phyloP scores from a whole-genome alignment of 495 filamentous ascomycete species.

The Tuber melanosporum region DNA sequence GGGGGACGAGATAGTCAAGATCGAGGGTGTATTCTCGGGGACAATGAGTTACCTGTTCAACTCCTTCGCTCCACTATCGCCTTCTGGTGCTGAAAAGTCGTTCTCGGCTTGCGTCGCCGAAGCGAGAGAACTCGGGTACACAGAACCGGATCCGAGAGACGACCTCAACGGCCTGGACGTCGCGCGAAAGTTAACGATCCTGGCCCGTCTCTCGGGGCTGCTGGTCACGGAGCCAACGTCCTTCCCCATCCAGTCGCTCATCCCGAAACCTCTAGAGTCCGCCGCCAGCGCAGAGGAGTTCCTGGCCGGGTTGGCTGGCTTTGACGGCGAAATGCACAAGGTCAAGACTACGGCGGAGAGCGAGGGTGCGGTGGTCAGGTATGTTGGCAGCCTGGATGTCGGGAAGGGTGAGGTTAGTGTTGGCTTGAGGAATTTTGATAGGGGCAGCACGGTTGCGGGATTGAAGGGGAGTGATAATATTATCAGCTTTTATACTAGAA shows the following conservation, averaged over 20 bases:
- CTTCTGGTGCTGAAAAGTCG: slow-evolving; percentile 53
- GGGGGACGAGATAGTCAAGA: slow-evolving; percentile 75
- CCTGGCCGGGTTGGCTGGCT: slow-evolving; percentile 64
- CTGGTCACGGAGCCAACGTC: slow-evolving; percentile 66
- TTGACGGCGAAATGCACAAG: slow-evolving; percentile 76
- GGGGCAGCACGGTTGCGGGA: slow-evolving; percentile 77
- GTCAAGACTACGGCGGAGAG: slow-evolving; percentile 69
- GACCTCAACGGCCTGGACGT: slow-evolving; percentile 96
- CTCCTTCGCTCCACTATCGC: slow-evolving; percentile 72
- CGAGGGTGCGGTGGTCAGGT: slow-evolving; percentile 86
- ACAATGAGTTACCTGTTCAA: slow-evolving; percentile 98
- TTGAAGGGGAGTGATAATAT: slow-evolving; percentile 97
- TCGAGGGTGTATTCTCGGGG: slow-evolving; percentile 94
- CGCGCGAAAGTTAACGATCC: slow-evolving; percentile 90
- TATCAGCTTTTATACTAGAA: slow-evolving; percentile 93
- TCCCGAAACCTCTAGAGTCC: slow-evolving; percentile 74
- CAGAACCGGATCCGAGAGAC: slow-evolving; percentile 91
- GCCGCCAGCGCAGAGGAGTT: slow-evolving; percentile 71
- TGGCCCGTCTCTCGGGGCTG: slow-evolving; percentile 75
- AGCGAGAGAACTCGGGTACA: slow-evolving; percentile 92
- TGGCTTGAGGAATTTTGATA: slow-evolving; percentile 75
- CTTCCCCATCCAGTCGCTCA: slow-evolving; percentile 87
- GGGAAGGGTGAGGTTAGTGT: slow-evolving; percentile 69
- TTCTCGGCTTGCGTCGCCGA: slow-evolving; percentile 85
- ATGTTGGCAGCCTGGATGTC: slow-evolving; percentile 88